Evolutionary conservation across 495 filamentous ascomycete species (phyloP), one percentile per base, ranked within the genome.

Genomic region (Aspergillus indologenus): DNA sequence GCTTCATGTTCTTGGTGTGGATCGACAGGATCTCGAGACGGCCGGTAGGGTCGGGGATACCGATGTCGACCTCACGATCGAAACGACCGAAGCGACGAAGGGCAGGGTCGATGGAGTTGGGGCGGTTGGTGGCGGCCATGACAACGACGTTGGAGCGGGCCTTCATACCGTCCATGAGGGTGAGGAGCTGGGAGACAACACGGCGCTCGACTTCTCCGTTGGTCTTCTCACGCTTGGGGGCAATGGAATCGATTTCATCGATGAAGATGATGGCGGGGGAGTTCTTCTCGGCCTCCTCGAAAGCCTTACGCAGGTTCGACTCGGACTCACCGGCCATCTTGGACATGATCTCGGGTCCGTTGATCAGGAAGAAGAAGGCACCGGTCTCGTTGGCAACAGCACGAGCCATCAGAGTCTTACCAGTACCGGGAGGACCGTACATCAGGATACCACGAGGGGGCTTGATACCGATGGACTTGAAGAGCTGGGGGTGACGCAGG

Each of bases 1-100:
- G 85, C 83, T 98, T 98, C 94, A 98, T 98, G 85, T 98, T 98
- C 87, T 98, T 98, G 66, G 95, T 98, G 81, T 98, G 94, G 63
- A 98, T 98, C 75, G 92, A 89, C 50, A 98, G 85, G 71, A 98
- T 97, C 81, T 98, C 94, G 45, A 98, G 89, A 85, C 95, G 94
- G 61, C 94, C 94, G 68, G 94, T 98, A 54, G 95, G 94, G 76
- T 98, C 93, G 34, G 93, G 93, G 62, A 98, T 96, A 63, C 93
- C 92, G 65, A 98, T 96, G 69, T 98, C 93, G 59, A 98, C 93
- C 73, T 98, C 93, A 75, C 93, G 94, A 75, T 96, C 93, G 81
- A 98, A 98, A 76, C 93, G 94, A 14, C 94, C 94, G 45, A 94
- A 96, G 52, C 94, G 87, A 64, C 94, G 88, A 20, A 98, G 82